Evolutionary conservation across 73 alveolate species (phyloP).

Genomic region (Stentor roeselii): DNA sequence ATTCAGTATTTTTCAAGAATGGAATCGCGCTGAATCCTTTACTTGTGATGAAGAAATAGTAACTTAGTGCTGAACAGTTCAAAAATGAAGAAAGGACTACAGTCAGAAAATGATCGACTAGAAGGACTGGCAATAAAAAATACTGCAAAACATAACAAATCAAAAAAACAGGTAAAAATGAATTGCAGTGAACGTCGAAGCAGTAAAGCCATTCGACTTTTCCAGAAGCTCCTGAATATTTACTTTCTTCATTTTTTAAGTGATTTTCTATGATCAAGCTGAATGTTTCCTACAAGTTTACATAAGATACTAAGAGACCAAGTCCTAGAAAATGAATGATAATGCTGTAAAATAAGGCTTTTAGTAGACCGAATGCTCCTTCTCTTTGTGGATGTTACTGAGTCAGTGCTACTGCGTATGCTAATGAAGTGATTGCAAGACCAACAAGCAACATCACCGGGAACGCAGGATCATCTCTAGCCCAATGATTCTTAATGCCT

Average conservation of each 20-base stretch:
- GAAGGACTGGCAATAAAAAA: background rate
- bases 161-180: slow-evolving; percentile 22
- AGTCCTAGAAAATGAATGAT: background rate
- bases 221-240: slow-evolving; percentile 8
- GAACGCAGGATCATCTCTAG: slow-evolving; percentile 34
- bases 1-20: slow-evolving; percentile 18
- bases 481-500: slow-evolving; percentile 24
- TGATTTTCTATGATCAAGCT: slow-evolving; percentile 8
- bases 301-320: slow-evolving; percentile 4
- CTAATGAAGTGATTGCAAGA: background rate
- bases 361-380: background rate
- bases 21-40: slow-evolving; percentile 21
- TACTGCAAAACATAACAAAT: slow-evolving; percentile 19
- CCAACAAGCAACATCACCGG: background rate
- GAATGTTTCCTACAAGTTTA: slow-evolving; percentile 14
- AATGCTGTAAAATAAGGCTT: background rate
- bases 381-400: slow-evolving; percentile 10
- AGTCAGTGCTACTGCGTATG: background rate
- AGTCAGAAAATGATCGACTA: slow-evolving; percentile 17
- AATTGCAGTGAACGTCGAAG: slow-evolving; percentile 23
- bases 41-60: background rate
- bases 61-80: background rate
- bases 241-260: slow-evolving; percentile 22
- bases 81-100: background rate
- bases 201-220: slow-evolving; percentile 26